These are phyloP conservation scores for Phytophthora colocasiae DNA, from an alignment of 352 stramenopile species.

Conservation along the genomic window DNA sequence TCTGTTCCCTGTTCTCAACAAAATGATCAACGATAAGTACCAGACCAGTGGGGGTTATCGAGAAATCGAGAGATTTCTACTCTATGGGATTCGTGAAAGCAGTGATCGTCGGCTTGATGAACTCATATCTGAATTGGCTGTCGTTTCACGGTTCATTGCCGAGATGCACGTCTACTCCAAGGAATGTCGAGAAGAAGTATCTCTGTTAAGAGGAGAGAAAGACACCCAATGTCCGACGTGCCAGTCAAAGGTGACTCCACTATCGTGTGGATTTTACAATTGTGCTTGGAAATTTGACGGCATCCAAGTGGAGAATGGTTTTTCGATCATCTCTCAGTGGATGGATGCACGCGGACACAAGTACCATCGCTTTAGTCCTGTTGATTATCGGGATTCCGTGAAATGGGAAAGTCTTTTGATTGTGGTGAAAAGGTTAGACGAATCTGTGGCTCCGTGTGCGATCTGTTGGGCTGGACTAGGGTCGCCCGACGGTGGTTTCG, in stretches of 20 bases:
- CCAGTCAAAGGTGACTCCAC: constrained; percentile 10
- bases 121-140: constrained; percentile 8
- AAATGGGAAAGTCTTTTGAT: constrained; percentile 29
- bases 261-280: constrained; percentile 45
- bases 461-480: constrained; percentile 13
- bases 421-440: constrained; percentile 5
- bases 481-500: background rate
- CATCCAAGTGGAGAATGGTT: constrained; percentile 5
- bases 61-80: too few species aligned
- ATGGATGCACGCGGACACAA: constrained; percentile 7
- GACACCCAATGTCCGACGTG: constrained; percentile 33
- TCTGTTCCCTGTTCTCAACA: constrained; percentile 8
- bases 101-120: too few species aligned
- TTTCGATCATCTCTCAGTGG: constrained; percentile 35
- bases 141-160: constrained; percentile 18
- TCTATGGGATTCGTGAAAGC: too few species aligned
- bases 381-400: constrained; percentile 21
- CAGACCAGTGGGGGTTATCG: too few species aligned
- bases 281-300: constrained; percentile 48
- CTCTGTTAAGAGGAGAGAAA: constrained; percentile 3
- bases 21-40: background rate
- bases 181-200: background rate
- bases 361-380: constrained; percentile 33
- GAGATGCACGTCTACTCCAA: background rate
- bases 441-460: background rate